Conservation (phyloP, 331 rosid genomes). For the Saraca asoca region DNA sequence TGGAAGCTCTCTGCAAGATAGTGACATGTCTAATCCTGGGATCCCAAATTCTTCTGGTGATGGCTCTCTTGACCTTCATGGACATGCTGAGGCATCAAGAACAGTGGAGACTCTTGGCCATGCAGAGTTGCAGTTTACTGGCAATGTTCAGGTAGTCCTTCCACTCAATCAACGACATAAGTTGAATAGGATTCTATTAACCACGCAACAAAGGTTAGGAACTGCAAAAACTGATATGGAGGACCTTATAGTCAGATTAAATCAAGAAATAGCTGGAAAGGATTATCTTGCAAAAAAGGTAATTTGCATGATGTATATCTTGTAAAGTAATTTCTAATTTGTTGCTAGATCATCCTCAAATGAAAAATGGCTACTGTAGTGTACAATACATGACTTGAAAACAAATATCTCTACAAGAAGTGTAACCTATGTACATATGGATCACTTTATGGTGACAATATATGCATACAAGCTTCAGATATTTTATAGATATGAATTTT, state of each 20-base stretch:
- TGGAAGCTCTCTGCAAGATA: conserved; percentile 79
- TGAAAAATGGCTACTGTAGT: conserved; percentile 23
- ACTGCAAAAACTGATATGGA: conserved; percentile 93
- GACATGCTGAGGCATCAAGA: conserved; percentile 60
- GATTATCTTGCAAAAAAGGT: conserved; percentile 88
- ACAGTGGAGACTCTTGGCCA: conserved; percentile 52
- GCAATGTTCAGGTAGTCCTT: conserved; percentile 71
- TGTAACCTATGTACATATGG: not conserved
- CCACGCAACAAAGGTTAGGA: conserved; percentile 85
- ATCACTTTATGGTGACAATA: too few relatives aligned
- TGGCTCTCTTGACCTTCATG: conserved; percentile 63
- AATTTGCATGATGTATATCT: conserved; percentile 25
- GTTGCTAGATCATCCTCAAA: conserved; percentile 6
- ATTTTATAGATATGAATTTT: conserved; percentile 8
- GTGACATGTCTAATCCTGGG: conserved; percentile 69
- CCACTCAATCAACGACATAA: conserved; percentile 87
- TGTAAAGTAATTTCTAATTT: not conserved
- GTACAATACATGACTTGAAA: conserved; percentile 17
- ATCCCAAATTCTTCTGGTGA: conserved; percentile 74
- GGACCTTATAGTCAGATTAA: conserved; percentile 89
- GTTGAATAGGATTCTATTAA: conserved; percentile 82
- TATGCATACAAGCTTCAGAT: conserved; percentile 8
- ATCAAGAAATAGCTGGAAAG: conserved; percentile 86
- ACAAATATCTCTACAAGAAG: conserved; percentile 23
- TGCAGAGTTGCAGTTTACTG: conserved; percentile 52